Evolutionary conservation across 1,284 basidiomycete species (phyloP).

Genomic region (Gymnopus androsaceus): DNA sequence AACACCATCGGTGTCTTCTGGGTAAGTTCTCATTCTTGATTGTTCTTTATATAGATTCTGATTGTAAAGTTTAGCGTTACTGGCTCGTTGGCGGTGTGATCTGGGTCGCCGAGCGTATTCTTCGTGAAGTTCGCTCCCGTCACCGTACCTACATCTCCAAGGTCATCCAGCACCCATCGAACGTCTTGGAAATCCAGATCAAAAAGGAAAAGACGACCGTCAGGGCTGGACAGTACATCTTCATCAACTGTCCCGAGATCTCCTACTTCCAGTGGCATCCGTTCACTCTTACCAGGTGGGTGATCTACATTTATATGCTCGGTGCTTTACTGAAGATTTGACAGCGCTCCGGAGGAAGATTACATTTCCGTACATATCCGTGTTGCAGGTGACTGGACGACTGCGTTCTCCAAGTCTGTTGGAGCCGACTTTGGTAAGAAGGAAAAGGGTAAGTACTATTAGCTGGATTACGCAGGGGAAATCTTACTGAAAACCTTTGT

Average conservation of each 20-base stretch:
- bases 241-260: constrained; percentile 82
- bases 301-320: constrained; percentile 5
- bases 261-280: constrained; percentile 96
- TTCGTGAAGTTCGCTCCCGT: constrained; percentile 85
- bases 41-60: constrained; percentile 7
- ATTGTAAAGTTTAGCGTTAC: constrained; percentile 59
- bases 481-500: not conserved
- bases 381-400: constrained; percentile 86
- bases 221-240: constrained; percentile 87
- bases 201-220: constrained; percentile 86
- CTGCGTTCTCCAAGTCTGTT: constrained; percentile 71
- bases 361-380: constrained; percentile 91
- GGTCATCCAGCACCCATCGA: constrained; percentile 90
- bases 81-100: constrained; percentile 87
- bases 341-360: constrained; percentile 84
- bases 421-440: constrained; percentile 77
- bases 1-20: constrained; percentile 89
- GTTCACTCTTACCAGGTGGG: constrained; percentile 82
- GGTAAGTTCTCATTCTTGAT: constrained; percentile 50
- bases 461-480: not conserved
- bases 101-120: constrained; percentile 82
- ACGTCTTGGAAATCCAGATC: constrained; percentile 90
- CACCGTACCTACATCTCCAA: constrained; percentile 89
- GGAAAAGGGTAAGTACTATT: constrained; percentile 36
- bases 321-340: not conserved